Percentiles rank a stretch among this genome's conserved stretches.
These are phyloP conservation scores for Lasiodiplodia sp. DNA, from an alignment of 2,329 filamentous ascomycete species.

Conservation along the genomic window DNA sequence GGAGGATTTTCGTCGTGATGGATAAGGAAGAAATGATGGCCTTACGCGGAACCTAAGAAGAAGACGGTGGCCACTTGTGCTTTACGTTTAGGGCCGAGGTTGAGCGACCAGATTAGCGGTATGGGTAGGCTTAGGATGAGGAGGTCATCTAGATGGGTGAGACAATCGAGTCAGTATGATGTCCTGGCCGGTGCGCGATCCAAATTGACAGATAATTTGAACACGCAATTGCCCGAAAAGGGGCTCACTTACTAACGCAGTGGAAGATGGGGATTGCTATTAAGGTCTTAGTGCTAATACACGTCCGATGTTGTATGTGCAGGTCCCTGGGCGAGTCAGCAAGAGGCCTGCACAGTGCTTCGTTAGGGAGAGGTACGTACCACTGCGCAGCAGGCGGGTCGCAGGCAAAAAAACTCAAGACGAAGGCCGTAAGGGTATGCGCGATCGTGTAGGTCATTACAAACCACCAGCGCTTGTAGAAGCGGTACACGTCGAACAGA, in stretches of 20 bases:
- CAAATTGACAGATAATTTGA: not conserved
- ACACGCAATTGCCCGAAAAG: not conserved
- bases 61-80: not conserved
- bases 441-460: constrained; percentile 10
- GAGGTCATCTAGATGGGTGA: constrained; percentile 14
- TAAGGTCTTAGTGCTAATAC: constrained; percentile 6
- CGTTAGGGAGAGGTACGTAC: not conserved
- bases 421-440: not conserved
- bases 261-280: constrained; percentile 16
- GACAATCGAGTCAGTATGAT: not conserved
- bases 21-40: too few species aligned
- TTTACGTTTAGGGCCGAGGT: constrained; percentile 6
- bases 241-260: constrained; percentile 17
- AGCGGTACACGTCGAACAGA: constrained; percentile 26
- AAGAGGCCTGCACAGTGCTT: not conserved
- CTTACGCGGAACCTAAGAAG: constrained; percentile 3
- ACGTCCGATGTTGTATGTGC: constrained; percentile 2
- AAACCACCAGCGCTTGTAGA: constrained; percentile 21
- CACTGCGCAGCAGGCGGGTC: constrained; percentile 11
- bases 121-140: constrained; percentile 20
- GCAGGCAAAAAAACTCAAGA: constrained; percentile 11
- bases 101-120: constrained; percentile 12
- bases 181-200: not conserved
- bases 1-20: too few species aligned
- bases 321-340: not conserved